phyloP scores from a whole-genome alignment of 2,329 filamentous ascomycete genomes.

The Talaromyces piceae region DNA sequence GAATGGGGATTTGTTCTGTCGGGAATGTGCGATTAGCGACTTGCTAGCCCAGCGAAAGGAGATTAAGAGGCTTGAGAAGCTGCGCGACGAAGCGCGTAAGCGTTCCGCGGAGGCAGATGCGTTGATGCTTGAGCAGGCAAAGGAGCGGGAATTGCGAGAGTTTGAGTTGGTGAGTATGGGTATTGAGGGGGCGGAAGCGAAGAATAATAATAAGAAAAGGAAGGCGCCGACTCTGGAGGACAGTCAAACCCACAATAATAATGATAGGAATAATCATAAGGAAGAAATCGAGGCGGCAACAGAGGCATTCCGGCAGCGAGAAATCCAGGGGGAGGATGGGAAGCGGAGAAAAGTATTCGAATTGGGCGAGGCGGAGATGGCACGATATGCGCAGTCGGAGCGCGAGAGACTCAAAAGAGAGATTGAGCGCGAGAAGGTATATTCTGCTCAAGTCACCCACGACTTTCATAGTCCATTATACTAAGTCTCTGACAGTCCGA shows the following conservation, averaged over 20 bases:
- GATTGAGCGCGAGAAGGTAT: constrained; percentile 65
- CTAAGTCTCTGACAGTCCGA: constrained; percentile 35
- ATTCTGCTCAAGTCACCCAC: too few species aligned
- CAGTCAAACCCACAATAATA: background rate
- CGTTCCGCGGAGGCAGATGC: constrained; percentile 56
- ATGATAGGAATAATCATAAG: constrained; percentile 2
- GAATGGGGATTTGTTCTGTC: constrained; percentile 85
- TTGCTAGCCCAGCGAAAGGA: constrained; percentile 89
- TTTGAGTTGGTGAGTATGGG: constrained; percentile 83
- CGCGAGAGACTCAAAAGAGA: constrained; percentile 61
- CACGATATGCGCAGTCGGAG: constrained; percentile 62
- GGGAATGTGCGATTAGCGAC: constrained; percentile 86
- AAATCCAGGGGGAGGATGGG: constrained; percentile 37
- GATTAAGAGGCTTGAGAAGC: constrained; percentile 70
- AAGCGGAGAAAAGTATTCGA: constrained; percentile 71
- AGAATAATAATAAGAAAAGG: constrained; percentile 17
- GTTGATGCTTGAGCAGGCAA: constrained; percentile 61
- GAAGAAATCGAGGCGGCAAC: constrained; percentile 17
- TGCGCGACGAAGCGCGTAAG: constrained; percentile 52
- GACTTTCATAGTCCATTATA: background rate
- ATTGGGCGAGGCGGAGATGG: constrained; percentile 68
- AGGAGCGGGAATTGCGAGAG: constrained; percentile 63
- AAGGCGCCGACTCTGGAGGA: constrained; percentile 24
- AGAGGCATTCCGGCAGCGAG: constrained; percentile 23
- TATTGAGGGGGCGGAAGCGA: constrained; percentile 22